A percentile compares a stretch with the other conserved stretches of the same genome.
These are phyloP conservation scores for Fusarium foetens DNA, from an alignment of 2,329 filamentous ascomycete genomes.

Conservation along the genomic window DNA sequence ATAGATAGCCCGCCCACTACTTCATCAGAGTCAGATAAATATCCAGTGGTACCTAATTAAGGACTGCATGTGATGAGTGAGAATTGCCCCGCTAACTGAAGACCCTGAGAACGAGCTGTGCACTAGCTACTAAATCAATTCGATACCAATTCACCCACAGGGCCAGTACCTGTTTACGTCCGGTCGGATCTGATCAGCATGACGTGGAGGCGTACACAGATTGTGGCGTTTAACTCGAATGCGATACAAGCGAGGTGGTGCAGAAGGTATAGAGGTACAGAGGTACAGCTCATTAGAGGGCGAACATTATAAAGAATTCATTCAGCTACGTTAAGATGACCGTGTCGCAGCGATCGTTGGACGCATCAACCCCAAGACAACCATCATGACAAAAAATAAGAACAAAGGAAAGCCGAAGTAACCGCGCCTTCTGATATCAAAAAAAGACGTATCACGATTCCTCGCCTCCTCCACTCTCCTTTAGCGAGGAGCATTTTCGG, in stretches of 20 bases:
- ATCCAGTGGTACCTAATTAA: not conserved
- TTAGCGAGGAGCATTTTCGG: constrained; percentile 49
- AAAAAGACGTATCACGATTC: constrained; percentile 51
- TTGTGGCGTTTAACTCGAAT: constrained; percentile 13
- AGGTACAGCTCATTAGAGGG: constrained; percentile 5
- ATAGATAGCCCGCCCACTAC: not conserved
- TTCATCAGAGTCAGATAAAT: not conserved
- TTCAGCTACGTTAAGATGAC: constrained; percentile 53
- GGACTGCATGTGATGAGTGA: constrained; percentile 13
- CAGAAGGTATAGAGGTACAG: not conserved
- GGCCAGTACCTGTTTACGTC: constrained; percentile 1
- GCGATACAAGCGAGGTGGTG: not conserved
- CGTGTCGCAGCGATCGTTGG: constrained; percentile 52
- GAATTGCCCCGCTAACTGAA: constrained; percentile 24
- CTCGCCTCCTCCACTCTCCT: constrained; percentile 49
- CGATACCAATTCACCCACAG: not conserved
- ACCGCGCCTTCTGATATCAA: constrained; percentile 55
- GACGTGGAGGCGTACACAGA: constrained; percentile 28
- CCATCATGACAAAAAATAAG: constrained; percentile 52
- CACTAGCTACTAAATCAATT: constrained; percentile 18
- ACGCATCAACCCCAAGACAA: constrained; percentile 51
- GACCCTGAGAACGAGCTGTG: constrained; percentile 24
- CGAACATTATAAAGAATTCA: constrained; percentile 51
- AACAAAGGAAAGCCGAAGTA: constrained; percentile 54
- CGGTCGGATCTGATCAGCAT: constrained; percentile 12